These are phyloP conservation scores for Lithocarpus polystachyus DNA, from an alignment of 306 rosid genomes.

Conservation along the genomic window DNA sequence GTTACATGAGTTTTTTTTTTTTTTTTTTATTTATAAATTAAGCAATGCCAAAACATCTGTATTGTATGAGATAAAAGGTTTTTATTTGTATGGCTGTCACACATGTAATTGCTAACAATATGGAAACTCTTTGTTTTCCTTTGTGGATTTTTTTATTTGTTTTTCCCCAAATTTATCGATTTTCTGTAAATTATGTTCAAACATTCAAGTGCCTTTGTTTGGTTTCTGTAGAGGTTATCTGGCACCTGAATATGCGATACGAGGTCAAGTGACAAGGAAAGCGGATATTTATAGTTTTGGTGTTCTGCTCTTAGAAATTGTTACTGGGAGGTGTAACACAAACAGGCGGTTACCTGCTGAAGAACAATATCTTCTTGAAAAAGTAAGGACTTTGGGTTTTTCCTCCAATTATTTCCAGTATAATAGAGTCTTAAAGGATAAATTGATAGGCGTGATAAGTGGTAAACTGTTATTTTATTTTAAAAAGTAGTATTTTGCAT, in stretches of 20 bases:
- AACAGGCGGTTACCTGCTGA: constrained; percentile 55
- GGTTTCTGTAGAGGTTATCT: constrained; percentile 65
- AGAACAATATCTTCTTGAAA: constrained; percentile 69
- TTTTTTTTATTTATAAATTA: not conserved
- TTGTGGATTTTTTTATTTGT: not conserved
- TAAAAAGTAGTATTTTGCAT: not conserved
- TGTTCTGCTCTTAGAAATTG: constrained; percentile 68
- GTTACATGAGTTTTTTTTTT: not conserved
- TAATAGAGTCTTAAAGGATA: not conserved
- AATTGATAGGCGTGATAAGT: not conserved
- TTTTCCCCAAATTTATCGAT: not conserved
- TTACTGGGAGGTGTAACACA: constrained; percentile 75
- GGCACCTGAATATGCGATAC: constrained; percentile 86
- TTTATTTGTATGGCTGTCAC: not conserved
- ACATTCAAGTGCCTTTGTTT: constrained; percentile 3
- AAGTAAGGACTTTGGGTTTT: constrained; percentile 38
- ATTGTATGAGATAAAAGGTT: not conserved
- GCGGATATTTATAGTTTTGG: constrained; percentile 86
- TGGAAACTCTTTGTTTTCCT: not conserved
- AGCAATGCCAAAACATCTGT: not conserved
- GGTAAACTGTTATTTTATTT: not conserved
- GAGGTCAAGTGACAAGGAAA: constrained; percentile 83
- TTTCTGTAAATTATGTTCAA: constrained; percentile 8
- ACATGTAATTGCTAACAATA: not conserved
- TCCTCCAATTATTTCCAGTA: not conserved